Evolutionary conservation across 305 asterid species (phyloP).

Genomic region (Withania somnifera): DNA sequence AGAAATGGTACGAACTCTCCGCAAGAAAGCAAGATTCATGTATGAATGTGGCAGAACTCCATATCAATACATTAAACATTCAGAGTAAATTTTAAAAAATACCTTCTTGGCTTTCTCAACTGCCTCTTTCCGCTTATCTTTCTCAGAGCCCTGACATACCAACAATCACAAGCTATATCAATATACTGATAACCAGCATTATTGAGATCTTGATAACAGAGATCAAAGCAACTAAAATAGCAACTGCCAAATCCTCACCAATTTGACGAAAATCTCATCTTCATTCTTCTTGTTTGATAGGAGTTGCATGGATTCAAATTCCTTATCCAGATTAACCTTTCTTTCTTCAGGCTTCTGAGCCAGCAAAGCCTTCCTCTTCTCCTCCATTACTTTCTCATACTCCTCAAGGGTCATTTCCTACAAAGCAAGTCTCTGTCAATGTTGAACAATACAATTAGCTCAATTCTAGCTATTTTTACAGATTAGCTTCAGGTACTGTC

Average conservation of each 20-base stretch:
- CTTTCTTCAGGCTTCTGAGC: slow-evolving; percentile 53
- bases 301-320: slow-evolving; percentile 52
- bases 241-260: slow-evolving; percentile 26
- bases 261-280: slow-evolving; percentile 47
- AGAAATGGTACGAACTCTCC: background rate
- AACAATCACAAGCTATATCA: background rate
- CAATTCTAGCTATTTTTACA: background rate
- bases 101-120: slow-evolving; percentile 42
- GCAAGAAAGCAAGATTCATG: background rate
- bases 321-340: slow-evolving; percentile 57
- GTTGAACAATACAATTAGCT: background rate
- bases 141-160: slow-evolving; percentile 23
- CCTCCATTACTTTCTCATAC: slow-evolving; percentile 52
- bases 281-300: slow-evolving; percentile 60
- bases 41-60: background rate
- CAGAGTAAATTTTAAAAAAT: background rate
- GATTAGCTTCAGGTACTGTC: background rate
- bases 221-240: background rate
- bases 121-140: slow-evolving; percentile 42
- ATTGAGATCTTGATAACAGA: background rate
- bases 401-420: slow-evolving; percentile 83
- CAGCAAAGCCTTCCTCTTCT: slow-evolving; percentile 55
- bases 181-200: background rate
- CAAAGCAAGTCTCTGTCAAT: background rate
- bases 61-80: background rate